Evolutionary conservation across 1,139 yeast genomes (phyloP).

Genomic region (Taphrina flavorubra): DNA sequence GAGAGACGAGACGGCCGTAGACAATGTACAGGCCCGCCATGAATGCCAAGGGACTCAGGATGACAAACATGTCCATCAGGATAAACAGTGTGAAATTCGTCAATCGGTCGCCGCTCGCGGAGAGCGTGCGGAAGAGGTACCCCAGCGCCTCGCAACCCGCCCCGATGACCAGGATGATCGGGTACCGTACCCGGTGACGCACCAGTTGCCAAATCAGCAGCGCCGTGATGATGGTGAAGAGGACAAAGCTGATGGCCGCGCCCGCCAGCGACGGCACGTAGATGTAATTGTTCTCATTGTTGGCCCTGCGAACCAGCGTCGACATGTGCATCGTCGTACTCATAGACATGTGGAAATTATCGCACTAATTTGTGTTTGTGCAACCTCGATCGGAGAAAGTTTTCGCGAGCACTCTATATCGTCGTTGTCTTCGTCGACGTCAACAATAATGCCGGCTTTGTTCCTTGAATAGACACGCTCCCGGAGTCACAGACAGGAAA

Average conservation of each 20-base stretch:
- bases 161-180: conserved; percentile 28
- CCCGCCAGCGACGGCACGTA: conserved; percentile 35
- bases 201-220: conserved; percentile 8
- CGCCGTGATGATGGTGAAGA: conserved; percentile 22
- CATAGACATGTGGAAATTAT: neutral
- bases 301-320: neutral
- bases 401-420: too few relatives aligned
- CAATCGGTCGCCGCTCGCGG: conserved; percentile 21
- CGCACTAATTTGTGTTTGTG: too few relatives aligned
- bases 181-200: conserved; percentile 16
- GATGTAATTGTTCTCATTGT: conserved; percentile 16
- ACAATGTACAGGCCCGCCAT: conserved; percentile 36
- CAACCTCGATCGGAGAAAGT: too few relatives aligned
- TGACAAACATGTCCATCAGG: conserved; percentile 34
- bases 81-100: conserved; percentile 20
- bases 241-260: conserved; percentile 13
- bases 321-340: neutral
- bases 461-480: too few relatives aligned
- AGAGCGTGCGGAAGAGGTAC: conserved; percentile 26
- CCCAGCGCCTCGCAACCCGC: conserved; percentile 26
- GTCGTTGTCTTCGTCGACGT: too few relatives aligned
- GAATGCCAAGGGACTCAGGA: conserved; percentile 37
- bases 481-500: too few relatives aligned
- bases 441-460: too few relatives aligned
- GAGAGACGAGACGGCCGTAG: conserved; percentile 36